A percentile compares a stretch with the other conserved stretches of the same genome.
Conservation (phyloP, 2,329 filamentous ascomycete genomes). For the Dothideomycetidae sp. region DNA sequence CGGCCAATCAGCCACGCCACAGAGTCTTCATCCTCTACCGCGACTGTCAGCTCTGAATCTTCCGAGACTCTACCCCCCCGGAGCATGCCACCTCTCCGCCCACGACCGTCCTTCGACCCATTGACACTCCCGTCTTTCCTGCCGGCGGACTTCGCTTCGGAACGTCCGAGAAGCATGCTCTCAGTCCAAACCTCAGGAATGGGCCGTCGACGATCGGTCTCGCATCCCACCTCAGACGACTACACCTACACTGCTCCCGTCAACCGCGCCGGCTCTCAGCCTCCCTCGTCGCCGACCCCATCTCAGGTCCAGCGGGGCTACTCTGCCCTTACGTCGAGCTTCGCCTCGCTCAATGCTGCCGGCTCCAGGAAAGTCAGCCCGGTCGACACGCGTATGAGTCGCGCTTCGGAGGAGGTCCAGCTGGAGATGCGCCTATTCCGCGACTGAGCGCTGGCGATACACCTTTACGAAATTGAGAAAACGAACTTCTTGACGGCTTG, state of each 20-base stretch:
- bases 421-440: constrained; percentile 6
- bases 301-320: neutral
- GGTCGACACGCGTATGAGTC: neutral
- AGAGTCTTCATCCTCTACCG: constrained; percentile 6
- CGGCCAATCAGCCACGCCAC: constrained; percentile 5
- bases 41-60: constrained; percentile 6
- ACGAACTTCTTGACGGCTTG: too few species aligned
- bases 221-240: constrained; percentile 2
- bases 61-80: constrained; percentile 2
- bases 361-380: neutral
- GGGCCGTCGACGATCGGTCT: neutral
- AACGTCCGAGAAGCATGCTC: too few species aligned
- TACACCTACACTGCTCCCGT: neutral
- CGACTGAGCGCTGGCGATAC: too few species aligned
- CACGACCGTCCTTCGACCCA: constrained; percentile 8
- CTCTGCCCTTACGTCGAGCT: constrained; percentile 4
- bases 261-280: neutral
- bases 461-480: too few species aligned
- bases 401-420: constrained; percentile 4
- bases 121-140: constrained; percentile 3
- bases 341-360: constrained; percentile 6
- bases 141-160: constrained; percentile 2
- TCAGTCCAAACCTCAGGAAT: neutral
- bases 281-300: neutral
- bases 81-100: constrained; percentile 2